Conservation (phyloP, 805 yeast species). For the Tetrapisispora pingtungensis region DNA sequence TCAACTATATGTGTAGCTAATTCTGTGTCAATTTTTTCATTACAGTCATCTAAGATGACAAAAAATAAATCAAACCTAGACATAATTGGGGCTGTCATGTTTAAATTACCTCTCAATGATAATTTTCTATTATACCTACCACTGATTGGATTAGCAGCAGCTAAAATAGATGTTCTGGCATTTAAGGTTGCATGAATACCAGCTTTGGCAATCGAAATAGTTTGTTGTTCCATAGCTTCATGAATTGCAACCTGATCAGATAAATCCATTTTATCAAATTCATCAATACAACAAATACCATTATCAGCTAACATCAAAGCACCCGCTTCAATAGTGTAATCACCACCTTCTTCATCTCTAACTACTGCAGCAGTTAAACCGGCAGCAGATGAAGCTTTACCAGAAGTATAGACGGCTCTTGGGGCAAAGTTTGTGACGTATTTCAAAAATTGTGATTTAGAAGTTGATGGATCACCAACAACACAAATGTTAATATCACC, state of each 20-base stretch:
- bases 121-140: constrained; percentile 88
- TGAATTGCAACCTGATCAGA: constrained; percentile 96
- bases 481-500: constrained; percentile 95
- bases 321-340: constrained; percentile 95
- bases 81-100: constrained; percentile 98
- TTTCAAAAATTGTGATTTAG: constrained; percentile 90
- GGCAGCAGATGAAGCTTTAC: constrained; percentile 97
- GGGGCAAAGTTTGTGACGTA: constrained; percentile 89
- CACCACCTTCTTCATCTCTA: constrained; percentile 94
- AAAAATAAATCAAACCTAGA: constrained; percentile 94
- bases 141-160: constrained; percentile 98
- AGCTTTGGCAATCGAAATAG: constrained; percentile 96
- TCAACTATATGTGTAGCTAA: constrained; percentile 89
- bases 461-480: constrained; percentile 97
- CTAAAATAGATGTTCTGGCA: constrained; percentile 91
- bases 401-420: constrained; percentile 92
- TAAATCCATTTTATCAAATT: constrained; percentile 95
- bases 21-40: constrained; percentile 80
- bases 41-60: constrained; percentile 89
- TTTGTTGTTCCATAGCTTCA: constrained; percentile 99
- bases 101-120: constrained; percentile 74
- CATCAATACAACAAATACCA: constrained; percentile 97
- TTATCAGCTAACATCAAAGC: constrained; percentile 97
- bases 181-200: constrained; percentile 97
- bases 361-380: constrained; percentile 98